A percentile compares a stretch with the other conserved stretches of the same genome.
Evolutionary conservation across 1,284 basidiomycete genomes (phyloP).

Genomic region (Leccinum glutinopallens): DNA sequence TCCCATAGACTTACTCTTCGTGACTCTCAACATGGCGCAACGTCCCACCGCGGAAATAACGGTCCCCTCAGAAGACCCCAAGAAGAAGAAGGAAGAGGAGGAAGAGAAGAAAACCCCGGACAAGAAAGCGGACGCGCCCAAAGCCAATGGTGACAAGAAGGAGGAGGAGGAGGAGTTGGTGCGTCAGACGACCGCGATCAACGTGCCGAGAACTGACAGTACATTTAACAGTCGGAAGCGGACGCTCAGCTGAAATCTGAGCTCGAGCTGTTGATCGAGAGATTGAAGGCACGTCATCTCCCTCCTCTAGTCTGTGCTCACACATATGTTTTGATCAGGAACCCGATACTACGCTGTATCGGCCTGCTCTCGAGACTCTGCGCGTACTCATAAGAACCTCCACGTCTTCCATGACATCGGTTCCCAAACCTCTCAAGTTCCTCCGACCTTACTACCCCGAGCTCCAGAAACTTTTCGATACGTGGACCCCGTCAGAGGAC

Average conservation of each 20-base stretch:
- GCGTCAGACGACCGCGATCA: conserved; percentile 38
- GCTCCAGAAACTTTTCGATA: conserved; percentile 80
- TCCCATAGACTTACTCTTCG: conserved; percentile 6
- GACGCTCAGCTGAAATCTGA: conserved; percentile 82
- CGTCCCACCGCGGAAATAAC: conserved; percentile 56
- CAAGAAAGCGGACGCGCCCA: conserved; percentile 51
- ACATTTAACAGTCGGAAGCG: conserved; percentile 74
- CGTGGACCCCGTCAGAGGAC: conserved; percentile 78
- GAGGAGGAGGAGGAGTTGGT: conserved; percentile 85
- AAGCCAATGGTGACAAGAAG: conserved; percentile 65
- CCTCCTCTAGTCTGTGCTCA: background rate
- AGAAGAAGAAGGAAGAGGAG: conserved; percentile 66
- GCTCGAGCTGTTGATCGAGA: conserved; percentile 96
- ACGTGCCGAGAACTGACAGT: conserved; percentile 8
- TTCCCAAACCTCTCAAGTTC: conserved; percentile 99
- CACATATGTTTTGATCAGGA: conserved; percentile 59
- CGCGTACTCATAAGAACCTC: conserved; percentile 94
- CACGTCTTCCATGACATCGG: conserved; percentile 99
- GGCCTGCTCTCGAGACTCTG: conserved; percentile 91
- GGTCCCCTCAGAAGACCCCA: conserved; percentile 72
- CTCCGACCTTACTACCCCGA: conserved; percentile 93
- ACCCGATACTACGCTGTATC: conserved; percentile 81
- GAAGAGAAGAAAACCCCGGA: conserved; percentile 40
- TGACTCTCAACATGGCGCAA: conserved; percentile 50
- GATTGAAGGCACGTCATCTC: conserved; percentile 70